These are phyloP conservation scores for Septoria linicola DNA, from an alignment of 2,329 filamentous ascomycete genomes.

Conservation along the genomic window DNA sequence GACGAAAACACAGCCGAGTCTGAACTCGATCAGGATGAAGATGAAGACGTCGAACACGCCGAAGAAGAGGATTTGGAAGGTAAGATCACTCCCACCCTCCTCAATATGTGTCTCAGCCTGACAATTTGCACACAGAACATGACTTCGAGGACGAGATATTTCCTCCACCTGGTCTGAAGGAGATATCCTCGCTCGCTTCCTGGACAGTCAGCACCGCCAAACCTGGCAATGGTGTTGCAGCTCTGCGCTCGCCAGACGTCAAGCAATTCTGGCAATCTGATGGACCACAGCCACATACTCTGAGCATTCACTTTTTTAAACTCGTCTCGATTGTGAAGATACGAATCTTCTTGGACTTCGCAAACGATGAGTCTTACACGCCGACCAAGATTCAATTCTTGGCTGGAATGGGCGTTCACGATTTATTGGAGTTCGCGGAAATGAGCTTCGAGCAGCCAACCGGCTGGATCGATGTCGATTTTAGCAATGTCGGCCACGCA, in stretches of 20 bases:
- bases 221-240: slow-evolving; percentile 73
- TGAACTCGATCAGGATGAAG: slow-evolving; percentile 23
- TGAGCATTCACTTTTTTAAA: slow-evolving; percentile 84
- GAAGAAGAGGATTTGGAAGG: slow-evolving; percentile 21
- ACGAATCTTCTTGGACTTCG: slow-evolving; percentile 85
- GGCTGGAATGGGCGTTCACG: slow-evolving; percentile 87
- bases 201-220: slow-evolving; percentile 83
- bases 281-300: slow-evolving; percentile 76
- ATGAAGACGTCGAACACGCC: slow-evolving; percentile 29
- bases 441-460: slow-evolving; percentile 75
- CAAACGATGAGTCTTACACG: slow-evolving; percentile 92
- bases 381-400: slow-evolving; percentile 88
- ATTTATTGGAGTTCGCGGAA: slow-evolving; percentile 81
- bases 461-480: slow-evolving; percentile 87
- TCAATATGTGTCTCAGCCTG: background rate
- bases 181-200: slow-evolving; percentile 79
- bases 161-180: slow-evolving; percentile 60
- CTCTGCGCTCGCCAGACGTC: slow-evolving; percentile 71
- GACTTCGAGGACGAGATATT: slow-evolving; percentile 44
- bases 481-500: slow-evolving; percentile 59
- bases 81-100: slow-evolving; percentile 2
- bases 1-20: slow-evolving; percentile 6
- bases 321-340: slow-evolving; percentile 75
- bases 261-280: slow-evolving; percentile 82
- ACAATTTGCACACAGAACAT: slow-evolving; percentile 13